phyloP scores from a whole-genome alignment of 2,329 filamentous ascomycete genomes.

The Hypoxylon sp. region DNA sequence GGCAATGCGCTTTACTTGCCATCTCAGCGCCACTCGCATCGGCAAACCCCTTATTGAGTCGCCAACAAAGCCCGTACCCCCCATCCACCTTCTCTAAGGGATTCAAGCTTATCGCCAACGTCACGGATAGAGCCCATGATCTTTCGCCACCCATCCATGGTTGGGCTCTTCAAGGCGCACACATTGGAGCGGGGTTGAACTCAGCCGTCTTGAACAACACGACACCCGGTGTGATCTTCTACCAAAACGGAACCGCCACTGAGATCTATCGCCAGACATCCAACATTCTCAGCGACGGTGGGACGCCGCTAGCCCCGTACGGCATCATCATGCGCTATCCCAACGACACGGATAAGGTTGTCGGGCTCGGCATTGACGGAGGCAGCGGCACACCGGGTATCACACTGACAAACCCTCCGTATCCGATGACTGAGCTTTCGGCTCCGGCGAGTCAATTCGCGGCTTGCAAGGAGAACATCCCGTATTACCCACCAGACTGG shows the following conservation, averaged over 20 bases:
- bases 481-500: constrained; percentile 57
- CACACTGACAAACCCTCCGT: constrained; percentile 55
- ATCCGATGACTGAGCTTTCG: constrained; percentile 55
- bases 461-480: constrained; percentile 60
- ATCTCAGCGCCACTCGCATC: constrained; percentile 7
- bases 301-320: constrained; percentile 57
- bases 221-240: constrained; percentile 58
- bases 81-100: constrained; percentile 47
- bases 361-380: constrained; percentile 53
- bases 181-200: constrained; percentile 60
- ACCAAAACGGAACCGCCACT: constrained; percentile 62
- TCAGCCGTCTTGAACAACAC: constrained; percentile 56
- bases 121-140: constrained; percentile 59
- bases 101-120: constrained; percentile 63
- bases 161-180: constrained; percentile 59
- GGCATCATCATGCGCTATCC: constrained; percentile 55
- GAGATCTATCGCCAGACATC: constrained; percentile 54
- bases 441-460: constrained; percentile 55
- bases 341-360: constrained; percentile 48
- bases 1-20: constrained; percentile 9
- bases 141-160: constrained; percentile 60
- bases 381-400: constrained; percentile 57
- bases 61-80: constrained; percentile 40
- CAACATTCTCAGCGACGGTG: constrained; percentile 60
- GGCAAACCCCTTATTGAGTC: constrained; percentile 7